These are phyloP conservation scores for Elsinoe batatas DNA, from an alignment of 2,329 filamentous ascomycete genomes.

Conservation along the genomic window DNA sequence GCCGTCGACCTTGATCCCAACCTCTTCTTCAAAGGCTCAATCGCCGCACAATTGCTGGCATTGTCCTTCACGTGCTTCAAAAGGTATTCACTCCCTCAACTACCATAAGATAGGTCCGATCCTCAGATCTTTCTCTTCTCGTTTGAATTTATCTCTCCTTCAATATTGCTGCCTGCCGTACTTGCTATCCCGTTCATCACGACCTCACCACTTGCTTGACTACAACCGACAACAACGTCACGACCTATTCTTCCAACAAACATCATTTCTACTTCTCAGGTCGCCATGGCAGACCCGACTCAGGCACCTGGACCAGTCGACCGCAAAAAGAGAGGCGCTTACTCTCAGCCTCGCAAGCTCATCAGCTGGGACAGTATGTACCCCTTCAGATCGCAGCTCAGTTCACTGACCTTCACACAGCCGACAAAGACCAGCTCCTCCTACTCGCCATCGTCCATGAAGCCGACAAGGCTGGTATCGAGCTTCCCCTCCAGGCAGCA, in stretches of 20 bases:
- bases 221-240: too few species aligned
- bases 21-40: too few species aligned
- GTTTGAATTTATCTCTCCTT: too few species aligned
- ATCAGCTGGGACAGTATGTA: conserved; percentile 24
- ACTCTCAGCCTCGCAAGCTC: conserved; percentile 18
- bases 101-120: too few species aligned
- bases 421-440: conserved; percentile 21
- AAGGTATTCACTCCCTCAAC: too few species aligned
- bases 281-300: not conserved
- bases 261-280: not conserved
- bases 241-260: not conserved
- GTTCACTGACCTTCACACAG: conserved; percentile 14
- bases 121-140: too few species aligned
- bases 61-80: not conserved
- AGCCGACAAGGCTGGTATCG: conserved; percentile 15
- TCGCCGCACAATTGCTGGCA: not conserved
- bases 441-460: conserved; percentile 21
- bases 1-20: too few species aligned
- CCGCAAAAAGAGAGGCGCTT: conserved; percentile 7
- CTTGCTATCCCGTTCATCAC: too few species aligned
- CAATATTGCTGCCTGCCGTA: too few species aligned
- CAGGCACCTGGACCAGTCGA: not conserved
- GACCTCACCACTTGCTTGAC: too few species aligned
- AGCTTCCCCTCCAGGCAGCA: conserved; percentile 20
- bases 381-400: not conserved